Evolutionary conservation across 2,329 filamentous ascomycete species (phyloP).

Genomic region (Beauveria scarabaeidicola): DNA sequence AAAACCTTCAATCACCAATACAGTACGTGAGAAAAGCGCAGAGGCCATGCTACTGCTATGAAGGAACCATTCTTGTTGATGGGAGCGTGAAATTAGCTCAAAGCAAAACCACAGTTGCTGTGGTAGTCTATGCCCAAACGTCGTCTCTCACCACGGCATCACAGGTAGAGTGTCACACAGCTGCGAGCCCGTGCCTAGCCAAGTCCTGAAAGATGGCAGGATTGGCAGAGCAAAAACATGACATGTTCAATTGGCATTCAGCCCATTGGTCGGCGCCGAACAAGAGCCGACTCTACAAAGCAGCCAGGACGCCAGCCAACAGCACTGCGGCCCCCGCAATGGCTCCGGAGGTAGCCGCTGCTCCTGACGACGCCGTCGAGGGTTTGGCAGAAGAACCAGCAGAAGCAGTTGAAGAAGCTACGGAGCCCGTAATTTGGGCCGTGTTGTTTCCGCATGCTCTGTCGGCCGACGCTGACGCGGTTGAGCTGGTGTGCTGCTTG

Average conservation of each 20-base stretch:
- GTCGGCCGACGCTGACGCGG: conserved; percentile 9
- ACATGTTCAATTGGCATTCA: not conserved
- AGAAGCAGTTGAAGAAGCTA: not conserved
- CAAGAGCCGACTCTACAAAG: not conserved
- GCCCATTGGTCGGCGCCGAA: not conserved
- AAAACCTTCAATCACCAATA: no score
- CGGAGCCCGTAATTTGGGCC: not conserved
- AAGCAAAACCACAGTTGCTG: no score
- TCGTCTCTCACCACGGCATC: not conserved
- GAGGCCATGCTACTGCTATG: no score
- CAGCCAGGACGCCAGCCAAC: conserved; percentile 2
- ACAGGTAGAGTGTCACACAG: not conserved
- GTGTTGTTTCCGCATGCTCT: not conserved
- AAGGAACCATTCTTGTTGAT: no score
- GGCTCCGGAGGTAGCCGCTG: not conserved
- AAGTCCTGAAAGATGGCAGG: not conserved
- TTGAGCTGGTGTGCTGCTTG: not conserved
- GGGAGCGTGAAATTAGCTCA: no score
- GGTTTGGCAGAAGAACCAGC: not conserved
- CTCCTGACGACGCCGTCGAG: not conserved
- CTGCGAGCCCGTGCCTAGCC: not conserved
- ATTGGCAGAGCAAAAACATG: no score
- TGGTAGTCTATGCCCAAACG: not conserved
- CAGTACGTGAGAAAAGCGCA: no score
- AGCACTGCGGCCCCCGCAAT: conserved; percentile 1